Evolutionary conservation across 148 eudicot genomes (phyloP).

Genomic region (Chenopodium suecicum): DNA sequence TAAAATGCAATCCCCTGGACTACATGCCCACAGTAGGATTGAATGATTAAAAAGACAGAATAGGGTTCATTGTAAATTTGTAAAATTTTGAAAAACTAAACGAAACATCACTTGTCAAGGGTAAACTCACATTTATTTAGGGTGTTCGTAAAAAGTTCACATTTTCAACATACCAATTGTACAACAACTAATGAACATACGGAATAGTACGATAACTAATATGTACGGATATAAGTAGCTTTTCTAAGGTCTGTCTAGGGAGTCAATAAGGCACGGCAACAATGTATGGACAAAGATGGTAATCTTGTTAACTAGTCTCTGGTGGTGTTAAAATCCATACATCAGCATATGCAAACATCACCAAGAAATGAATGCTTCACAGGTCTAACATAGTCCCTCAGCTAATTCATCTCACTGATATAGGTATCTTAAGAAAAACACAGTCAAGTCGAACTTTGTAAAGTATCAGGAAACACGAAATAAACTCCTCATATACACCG

Average conservation of each 20-base stretch:
- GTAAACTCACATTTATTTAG: too few relatives aligned
- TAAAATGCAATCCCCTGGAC: background rate
- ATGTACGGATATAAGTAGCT: too few relatives aligned
- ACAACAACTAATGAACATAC: too few relatives aligned
- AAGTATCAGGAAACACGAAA: background rate
- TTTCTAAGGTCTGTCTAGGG: too few relatives aligned
- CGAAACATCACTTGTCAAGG: background rate
- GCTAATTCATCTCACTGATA: conserved; percentile 11
- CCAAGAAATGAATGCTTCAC: conserved; percentile 30
- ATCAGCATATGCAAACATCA: conserved; percentile 7
- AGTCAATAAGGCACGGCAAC: background rate
- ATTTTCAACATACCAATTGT: background rate
- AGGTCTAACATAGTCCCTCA: conserved; percentile 19
- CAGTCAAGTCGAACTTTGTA: background rate
- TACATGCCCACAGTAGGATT: background rate
- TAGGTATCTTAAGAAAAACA: background rate
- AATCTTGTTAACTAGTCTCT: background rate
- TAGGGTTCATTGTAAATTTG: background rate
- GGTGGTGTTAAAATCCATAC: background rate
- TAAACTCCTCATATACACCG: background rate
- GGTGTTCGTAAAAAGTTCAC: background rate
- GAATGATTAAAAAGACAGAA: background rate
- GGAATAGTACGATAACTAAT: too few relatives aligned
- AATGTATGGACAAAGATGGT: background rate
- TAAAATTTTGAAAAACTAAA: background rate